phyloP scores from a whole-genome alignment of 352 stramenopile genomes.

The Phytophthora tentaculata region DNA sequence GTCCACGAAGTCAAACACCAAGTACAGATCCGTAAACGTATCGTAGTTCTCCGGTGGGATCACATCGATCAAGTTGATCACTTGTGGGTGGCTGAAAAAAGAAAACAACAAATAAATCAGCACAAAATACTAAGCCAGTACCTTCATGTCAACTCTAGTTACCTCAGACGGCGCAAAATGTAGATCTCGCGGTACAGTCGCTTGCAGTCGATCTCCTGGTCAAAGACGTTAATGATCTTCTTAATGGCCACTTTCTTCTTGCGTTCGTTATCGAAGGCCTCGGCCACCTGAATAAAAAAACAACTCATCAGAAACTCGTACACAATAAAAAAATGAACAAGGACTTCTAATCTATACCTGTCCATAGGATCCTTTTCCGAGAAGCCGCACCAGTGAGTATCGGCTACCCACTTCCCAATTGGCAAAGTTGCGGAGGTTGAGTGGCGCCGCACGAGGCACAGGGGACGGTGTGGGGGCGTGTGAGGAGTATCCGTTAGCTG shows the following conservation, averaged over 20 bases:
- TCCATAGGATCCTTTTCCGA: constrained; percentile 88
- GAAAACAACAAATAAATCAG: not conserved
- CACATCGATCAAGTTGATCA: constrained; percentile 86
- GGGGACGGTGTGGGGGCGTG: constrained; percentile 66
- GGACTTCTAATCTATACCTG: constrained; percentile 46
- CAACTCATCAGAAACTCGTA: constrained; percentile 16
- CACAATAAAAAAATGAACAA: not conserved
- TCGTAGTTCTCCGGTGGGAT: constrained; percentile 85
- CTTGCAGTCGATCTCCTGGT: constrained; percentile 90
- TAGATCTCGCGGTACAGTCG: constrained; percentile 89
- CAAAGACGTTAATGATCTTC: constrained; percentile 91
- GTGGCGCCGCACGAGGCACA: constrained; percentile 64
- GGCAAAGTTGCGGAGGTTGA: constrained; percentile 83
- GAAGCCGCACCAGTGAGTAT: constrained; percentile 81
- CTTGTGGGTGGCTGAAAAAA: constrained; percentile 65
- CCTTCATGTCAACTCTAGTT: not conserved
- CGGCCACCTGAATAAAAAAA: constrained; percentile 50
- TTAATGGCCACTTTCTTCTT: constrained; percentile 91
- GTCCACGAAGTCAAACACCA: constrained; percentile 94
- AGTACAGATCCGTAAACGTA: constrained; percentile 91
- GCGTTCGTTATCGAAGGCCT: constrained; percentile 80
- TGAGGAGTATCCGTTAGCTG: constrained; percentile 35
- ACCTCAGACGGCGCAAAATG: constrained; percentile 85
- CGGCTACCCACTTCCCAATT: constrained; percentile 84
- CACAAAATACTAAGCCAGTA: too few relatives aligned